Conservation (phyloP, 805 yeast species). For the Lipomyces lipofer region DNA sequence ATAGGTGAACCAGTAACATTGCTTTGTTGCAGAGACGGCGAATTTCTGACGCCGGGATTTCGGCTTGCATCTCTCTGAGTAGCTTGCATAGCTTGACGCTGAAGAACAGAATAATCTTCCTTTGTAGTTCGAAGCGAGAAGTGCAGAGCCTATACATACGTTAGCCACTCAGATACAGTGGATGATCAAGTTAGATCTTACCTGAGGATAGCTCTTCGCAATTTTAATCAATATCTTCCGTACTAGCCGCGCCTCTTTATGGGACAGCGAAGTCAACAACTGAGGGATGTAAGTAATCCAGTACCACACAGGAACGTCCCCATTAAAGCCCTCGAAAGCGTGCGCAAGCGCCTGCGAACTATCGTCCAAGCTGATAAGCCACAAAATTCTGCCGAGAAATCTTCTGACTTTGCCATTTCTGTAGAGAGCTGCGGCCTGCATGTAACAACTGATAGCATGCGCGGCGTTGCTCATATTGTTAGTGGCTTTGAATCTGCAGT, state of each 20-base stretch:
- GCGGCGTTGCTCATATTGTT: conserved; percentile 85
- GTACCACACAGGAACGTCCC: conserved; percentile 98
- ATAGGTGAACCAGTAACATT: conserved; percentile 25
- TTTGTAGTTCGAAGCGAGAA: conserved; percentile 93
- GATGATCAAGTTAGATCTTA: not conserved
- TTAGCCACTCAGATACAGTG: not conserved
- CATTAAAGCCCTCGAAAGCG: conserved; percentile 88
- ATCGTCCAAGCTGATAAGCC: conserved; percentile 93
- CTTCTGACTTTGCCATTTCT: conserved; percentile 89
- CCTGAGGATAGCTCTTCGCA: conserved; percentile 94
- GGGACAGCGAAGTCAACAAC: conserved; percentile 81
- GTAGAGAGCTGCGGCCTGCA: conserved; percentile 96
- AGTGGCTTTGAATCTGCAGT: conserved; percentile 78
- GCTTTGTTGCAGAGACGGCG: conserved; percentile 24
- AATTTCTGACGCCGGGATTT: conserved; percentile 32
- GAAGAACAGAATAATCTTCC: conserved; percentile 87
- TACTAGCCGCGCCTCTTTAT: conserved; percentile 85
- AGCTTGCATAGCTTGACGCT: conserved; percentile 66
- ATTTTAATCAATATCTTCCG: conserved; percentile 85
- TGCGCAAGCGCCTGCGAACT: conserved; percentile 73
- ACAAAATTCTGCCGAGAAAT: conserved; percentile 80
- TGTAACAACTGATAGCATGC: conserved; percentile 91
- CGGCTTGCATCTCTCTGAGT: conserved; percentile 37
- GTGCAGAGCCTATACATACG: conserved; percentile 62
- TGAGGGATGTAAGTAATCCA: conserved; percentile 98